Evolutionary conservation across 1,284 basidiomycete species (phyloP).

Genomic region (Microbotryum silenes-acaulis): DNA sequence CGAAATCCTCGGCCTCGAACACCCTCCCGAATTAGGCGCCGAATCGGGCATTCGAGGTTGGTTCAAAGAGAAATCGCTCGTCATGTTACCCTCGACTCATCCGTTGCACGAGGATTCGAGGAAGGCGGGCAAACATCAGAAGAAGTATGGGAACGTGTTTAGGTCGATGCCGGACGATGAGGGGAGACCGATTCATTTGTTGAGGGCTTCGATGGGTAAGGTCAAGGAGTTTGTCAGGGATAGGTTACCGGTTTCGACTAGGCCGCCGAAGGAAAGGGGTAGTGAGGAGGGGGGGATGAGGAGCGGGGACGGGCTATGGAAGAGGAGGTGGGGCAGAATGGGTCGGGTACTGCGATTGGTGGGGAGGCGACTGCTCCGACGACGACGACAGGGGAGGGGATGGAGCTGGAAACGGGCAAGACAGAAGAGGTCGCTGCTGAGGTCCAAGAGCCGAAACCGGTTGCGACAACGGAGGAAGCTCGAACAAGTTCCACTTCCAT

Average conservation of each 20-base stretch:
- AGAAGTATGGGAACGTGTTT: slow-evolving; percentile 28
- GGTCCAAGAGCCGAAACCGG: too few species aligned
- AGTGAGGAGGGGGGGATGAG: neutral
- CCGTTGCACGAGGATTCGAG: slow-evolving; percentile 28
- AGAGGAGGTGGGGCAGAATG: neutral
- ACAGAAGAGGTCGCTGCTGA: too few species aligned
- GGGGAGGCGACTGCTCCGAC: too few species aligned
- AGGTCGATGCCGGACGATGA: slow-evolving; percentile 30
- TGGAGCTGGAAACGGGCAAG: too few species aligned
- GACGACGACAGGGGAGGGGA: too few species aligned
- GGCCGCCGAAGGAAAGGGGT: neutral
- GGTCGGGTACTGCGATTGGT: neutral
- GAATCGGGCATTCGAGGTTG: slow-evolving; percentile 17
- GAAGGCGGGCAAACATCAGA: slow-evolving; percentile 26
- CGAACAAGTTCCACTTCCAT: too few species aligned
- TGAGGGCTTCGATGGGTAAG: slow-evolving; percentile 24
- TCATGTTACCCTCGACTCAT: slow-evolving; percentile 26
- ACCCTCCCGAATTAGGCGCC: slow-evolving; percentile 23
- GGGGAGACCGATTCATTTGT: slow-evolving; percentile 24
- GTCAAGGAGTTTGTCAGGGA: slow-evolving; percentile 24
- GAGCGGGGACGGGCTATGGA: neutral
- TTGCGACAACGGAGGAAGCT: too few species aligned
- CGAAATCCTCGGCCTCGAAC: slow-evolving; percentile 28
- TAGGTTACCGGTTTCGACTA: slow-evolving; percentile 9
- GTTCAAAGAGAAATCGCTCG: slow-evolving; percentile 31